Evolutionary conservation across 768 basidiomycete genomes (phyloP), one percentile per base, ranked within the genome.

Genomic region (Hemileccinum rubropunctum): DNA sequence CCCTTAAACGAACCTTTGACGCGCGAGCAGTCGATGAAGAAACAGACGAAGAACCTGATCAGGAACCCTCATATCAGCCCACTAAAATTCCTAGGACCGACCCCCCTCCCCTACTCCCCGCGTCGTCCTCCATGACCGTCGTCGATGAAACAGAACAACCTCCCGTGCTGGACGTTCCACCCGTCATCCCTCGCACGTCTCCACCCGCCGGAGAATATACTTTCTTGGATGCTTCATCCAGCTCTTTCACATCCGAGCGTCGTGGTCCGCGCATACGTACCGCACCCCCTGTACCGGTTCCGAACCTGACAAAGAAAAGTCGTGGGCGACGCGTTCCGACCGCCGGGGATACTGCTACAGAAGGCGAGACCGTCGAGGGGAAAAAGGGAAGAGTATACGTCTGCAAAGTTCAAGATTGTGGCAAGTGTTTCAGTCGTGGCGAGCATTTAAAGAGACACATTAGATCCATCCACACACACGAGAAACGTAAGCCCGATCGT

Each of bases 371-470:
- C 23, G 30, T 49, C 11, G 67, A 69, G 20, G 63, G 67, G 1
- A 67, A 67, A 61, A 69, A 68, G 20, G 61, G 64, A 17, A 58
- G 67, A 46, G 67, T 71, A 40, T 84, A 84, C 52, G 71, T 83
- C 3, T 88, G 86, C 64, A 76, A 75, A 54, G 85, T 88, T 1
- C 76, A 83, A 32, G 82, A 76, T 4, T 89, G 87, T 64, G 83
- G 81, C 15, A 87, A 86, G 63, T 82, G 81, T 50, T 89, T 89
- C 66, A 77, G 79, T 60, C 78, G 87, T 23, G 80, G 81, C 6
- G 87, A 89, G 58, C 87, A 89, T 66, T 76, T 89, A 49, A 88
- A 88, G 71, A 73, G 87, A 41, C 86, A 88, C 63, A 80, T 87
- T 52, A 72, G 84, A 45, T 82, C 82, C 51, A 86, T 88, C 54